These are phyloP conservation scores for Pelargonium fulgidum DNA, from an alignment of 441 rosid species.

Conservation along the genomic window DNA sequence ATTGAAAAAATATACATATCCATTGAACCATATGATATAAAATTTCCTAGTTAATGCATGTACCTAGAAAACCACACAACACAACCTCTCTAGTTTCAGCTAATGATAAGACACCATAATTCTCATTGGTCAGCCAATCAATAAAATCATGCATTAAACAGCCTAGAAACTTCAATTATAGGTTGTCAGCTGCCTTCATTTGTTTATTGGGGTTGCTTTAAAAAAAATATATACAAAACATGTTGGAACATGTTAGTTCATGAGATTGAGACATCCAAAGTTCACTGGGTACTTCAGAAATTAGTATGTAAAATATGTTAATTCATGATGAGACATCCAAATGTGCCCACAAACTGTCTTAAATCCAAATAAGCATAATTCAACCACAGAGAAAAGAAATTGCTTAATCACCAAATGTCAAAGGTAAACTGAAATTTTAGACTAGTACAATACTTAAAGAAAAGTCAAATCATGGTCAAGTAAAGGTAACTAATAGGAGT, in stretches of 20 bases:
- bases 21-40: not conserved
- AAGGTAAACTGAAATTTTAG: not conserved
- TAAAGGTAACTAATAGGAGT: no score
- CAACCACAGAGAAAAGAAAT: not conserved
- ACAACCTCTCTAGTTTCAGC: not conserved
- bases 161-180: not conserved
- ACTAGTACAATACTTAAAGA: not conserved
- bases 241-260: not conserved
- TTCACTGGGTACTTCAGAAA: not conserved
- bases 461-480: no score
- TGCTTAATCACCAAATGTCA: not conserved
- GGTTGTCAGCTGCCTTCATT: not conserved
- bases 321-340: not conserved
- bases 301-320: not conserved
- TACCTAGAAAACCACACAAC: slow-evolving; percentile 1
- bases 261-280: not conserved
- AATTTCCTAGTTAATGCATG: not conserved
- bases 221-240: no score
- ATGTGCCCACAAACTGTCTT: not conserved
- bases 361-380: not conserved
- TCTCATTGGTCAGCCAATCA: not conserved
- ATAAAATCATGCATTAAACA: not conserved
- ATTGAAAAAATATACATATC: not conserved
- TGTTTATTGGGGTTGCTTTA: not conserved
- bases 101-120: not conserved